A percentile compares a stretch with the other conserved stretches of the same genome.
These are phyloP conservation scores for Penicillium sp. DNA, from an alignment of 2,329 filamentous ascomycete genomes.

Conservation along the genomic window DNA sequence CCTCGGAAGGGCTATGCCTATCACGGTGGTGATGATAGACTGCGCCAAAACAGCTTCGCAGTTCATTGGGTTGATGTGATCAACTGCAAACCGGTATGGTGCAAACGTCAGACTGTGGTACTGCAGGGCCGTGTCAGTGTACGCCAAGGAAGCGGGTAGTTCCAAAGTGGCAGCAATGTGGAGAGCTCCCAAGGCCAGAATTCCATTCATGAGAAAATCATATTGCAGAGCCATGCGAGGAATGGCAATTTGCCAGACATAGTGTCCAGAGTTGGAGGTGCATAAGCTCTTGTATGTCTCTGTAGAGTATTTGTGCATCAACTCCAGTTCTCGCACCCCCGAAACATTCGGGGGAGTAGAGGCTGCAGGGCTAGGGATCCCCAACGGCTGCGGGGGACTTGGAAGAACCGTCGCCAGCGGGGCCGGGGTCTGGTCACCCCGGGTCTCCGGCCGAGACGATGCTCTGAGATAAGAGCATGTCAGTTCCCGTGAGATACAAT, in stretches of 20 bases:
- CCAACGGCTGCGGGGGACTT: slow-evolving; percentile 12
- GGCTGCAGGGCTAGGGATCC: slow-evolving; percentile 18
- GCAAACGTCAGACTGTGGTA: slow-evolving; percentile 39
- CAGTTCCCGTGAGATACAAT: slow-evolving; percentile 40
- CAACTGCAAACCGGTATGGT: slow-evolving; percentile 37
- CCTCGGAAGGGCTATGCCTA: slow-evolving; percentile 38
- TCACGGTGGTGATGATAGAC: slow-evolving; percentile 38
- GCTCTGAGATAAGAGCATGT: slow-evolving; percentile 32
- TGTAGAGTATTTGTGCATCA: slow-evolving; percentile 56
- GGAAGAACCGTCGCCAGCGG: slow-evolving; percentile 9
- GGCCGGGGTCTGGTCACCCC: slow-evolving; percentile 6
- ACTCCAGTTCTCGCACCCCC: slow-evolving; percentile 46
- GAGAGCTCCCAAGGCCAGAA: slow-evolving; percentile 43
- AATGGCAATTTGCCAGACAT: slow-evolving; percentile 43
- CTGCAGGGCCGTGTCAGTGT: slow-evolving; percentile 39
- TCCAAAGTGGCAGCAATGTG: slow-evolving; percentile 40
- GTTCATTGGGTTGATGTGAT: slow-evolving; percentile 36
- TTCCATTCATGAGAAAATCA: slow-evolving; percentile 45
- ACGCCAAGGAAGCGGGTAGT: slow-evolving; percentile 31
- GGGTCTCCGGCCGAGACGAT: slow-evolving; percentile 15
- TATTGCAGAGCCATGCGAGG: slow-evolving; percentile 43
- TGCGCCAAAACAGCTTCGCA: slow-evolving; percentile 42
- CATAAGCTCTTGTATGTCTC: slow-evolving; percentile 48
- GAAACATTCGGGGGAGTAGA: slow-evolving; percentile 19
- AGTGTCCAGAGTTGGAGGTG: slow-evolving; percentile 31